Percentiles rank a stretch among this genome's conserved stretches.
These are phyloP conservation scores for Fusarium pseudonygamai DNA, from an alignment of 2,329 filamentous ascomycete genomes.

Conservation along the genomic window DNA sequence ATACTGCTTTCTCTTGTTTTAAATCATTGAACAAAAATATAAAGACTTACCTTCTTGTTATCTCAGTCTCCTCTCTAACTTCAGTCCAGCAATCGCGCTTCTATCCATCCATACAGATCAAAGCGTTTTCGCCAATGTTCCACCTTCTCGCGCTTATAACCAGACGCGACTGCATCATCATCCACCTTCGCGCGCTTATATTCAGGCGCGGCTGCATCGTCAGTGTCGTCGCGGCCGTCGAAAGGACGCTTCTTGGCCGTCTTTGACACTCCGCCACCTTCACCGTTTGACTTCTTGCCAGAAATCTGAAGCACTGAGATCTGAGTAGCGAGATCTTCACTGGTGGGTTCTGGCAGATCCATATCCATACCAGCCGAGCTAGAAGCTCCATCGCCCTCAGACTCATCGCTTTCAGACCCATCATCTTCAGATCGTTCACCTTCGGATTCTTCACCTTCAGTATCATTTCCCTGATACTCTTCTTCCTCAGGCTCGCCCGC, in stretches of 20 bases:
- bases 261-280: background rate
- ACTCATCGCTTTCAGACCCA: accelerated
- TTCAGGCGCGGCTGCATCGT: background rate
- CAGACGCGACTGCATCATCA: too few species aligned
- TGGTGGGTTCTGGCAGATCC: background rate
- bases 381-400: background rate
- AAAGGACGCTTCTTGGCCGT: background rate
- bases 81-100: too few species aligned
- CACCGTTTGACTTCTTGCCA: too few species aligned
- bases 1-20: too few species aligned
- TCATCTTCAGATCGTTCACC: accelerated
- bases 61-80: too few species aligned
- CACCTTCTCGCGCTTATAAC: too few species aligned
- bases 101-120: accelerated
- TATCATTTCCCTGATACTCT: too few species aligned
- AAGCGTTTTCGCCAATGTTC: background rate
- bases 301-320: background rate
- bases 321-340: background rate
- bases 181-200: background rate
- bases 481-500: too few species aligned
- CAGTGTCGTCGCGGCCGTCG: too few species aligned
- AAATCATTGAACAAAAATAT: accelerated
- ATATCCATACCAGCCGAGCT: background rate
- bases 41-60: accelerated
- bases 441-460: too few species aligned